Percentiles rank a stretch among this genome's conserved stretches.
These are phyloP conservation scores for Apiospora kogelbergensis DNA, from an alignment of 2,329 filamentous ascomycete genomes.

Conservation along the genomic window DNA sequence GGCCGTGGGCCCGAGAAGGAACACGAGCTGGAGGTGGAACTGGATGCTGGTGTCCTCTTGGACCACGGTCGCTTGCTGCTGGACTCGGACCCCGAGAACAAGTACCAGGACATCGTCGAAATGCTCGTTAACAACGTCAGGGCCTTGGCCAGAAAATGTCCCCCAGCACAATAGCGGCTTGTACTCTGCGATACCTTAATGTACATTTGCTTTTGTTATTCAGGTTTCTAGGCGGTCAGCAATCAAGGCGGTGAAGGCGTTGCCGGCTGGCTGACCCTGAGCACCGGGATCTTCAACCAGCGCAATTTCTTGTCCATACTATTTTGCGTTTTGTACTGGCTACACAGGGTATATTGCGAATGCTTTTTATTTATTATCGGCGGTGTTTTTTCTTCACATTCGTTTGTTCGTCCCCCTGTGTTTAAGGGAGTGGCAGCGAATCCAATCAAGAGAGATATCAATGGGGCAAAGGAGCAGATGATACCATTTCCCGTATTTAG, in stretches of 20 bases:
- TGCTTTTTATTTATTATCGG: neutral
- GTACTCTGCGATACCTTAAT: neutral
- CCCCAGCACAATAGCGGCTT: neutral
- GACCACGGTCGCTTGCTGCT: conserved; percentile 63
- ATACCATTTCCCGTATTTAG: conserved; percentile 7
- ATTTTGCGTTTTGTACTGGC: neutral
- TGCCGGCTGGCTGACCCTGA: neutral
- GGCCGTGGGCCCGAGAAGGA: conserved; percentile 55
- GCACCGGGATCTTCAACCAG: neutral
- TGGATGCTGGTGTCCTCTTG: conserved; percentile 62
- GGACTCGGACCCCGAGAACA: conserved; percentile 48
- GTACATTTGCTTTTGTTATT: neutral
- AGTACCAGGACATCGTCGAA: conserved; percentile 67
- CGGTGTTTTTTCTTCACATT: neutral
- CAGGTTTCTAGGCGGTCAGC: neutral
- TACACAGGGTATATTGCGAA: neutral
- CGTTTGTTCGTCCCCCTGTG: neutral
- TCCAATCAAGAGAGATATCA: neutral
- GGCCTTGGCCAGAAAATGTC: conserved; percentile 46
- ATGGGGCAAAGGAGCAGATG: conserved; percentile 4
- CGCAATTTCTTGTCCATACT: neutral
- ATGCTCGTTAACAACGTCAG: conserved; percentile 74
- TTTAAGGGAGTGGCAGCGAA: neutral
- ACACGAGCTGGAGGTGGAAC: conserved; percentile 80
- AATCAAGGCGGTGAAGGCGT: neutral